Conservation (phyloP, 2,329 filamentous ascomycete species). For the Aspergillus hortae region DNA sequence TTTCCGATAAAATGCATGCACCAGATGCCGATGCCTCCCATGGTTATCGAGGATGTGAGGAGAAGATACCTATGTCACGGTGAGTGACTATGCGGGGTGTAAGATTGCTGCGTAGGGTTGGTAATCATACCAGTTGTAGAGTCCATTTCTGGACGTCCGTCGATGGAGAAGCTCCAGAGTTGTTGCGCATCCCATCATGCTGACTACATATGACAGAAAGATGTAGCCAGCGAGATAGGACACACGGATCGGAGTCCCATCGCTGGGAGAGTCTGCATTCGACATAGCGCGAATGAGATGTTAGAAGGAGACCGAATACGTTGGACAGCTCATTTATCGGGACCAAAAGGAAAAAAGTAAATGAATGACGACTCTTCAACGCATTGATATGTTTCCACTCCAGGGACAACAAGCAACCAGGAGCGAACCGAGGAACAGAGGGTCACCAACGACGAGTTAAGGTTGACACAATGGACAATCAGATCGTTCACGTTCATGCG, state of each 20-base stretch:
- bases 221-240: conserved; percentile 59
- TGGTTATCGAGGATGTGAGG: conserved; percentile 61
- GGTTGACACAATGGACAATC: neutral
- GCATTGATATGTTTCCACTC: neutral
- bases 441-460: neutral
- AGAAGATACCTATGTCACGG: conserved; percentile 55
- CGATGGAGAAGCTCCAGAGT: conserved; percentile 79
- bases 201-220: conserved; percentile 65
- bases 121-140: conserved; percentile 62
- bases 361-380: neutral
- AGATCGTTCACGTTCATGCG: conserved; percentile 1
- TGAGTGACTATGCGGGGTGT: neutral
- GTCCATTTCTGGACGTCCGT: conserved; percentile 64
- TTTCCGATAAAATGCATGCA: conserved; percentile 85
- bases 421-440: neutral
- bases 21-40: conserved; percentile 74
- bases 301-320: neutral
- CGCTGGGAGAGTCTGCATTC: conserved; percentile 5
- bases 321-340: neutral
- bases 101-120: neutral
- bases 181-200: conserved; percentile 71
- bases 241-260: conserved; percentile 13
- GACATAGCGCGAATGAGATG: conserved; percentile 17
- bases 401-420: neutral
- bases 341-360: neutral